Base-by-base conservation (phyloP, 257 asterid genomes). In the Rauvolfia tetraphylla region DNA sequence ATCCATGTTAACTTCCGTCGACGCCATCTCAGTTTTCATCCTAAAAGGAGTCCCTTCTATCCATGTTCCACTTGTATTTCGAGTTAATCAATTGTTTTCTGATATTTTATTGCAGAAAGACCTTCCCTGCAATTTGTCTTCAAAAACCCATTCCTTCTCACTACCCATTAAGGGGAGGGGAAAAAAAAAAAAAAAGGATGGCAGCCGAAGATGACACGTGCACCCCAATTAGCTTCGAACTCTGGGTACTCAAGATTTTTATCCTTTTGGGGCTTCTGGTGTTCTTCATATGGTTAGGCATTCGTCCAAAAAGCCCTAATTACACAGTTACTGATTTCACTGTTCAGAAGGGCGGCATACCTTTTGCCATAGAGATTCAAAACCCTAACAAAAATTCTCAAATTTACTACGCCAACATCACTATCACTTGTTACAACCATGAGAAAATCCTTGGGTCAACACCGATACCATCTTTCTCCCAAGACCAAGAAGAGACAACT, bases 331-430 rank as follows among this genome's bases (percentile, higher is more conserved):
- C 78, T 27, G 20, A 39, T 4, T 73, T 79, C 75, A 51, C 74
- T 38, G 41, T 79, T 22, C 69, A 79, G 18, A 73, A 38, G 0
- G 69, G 78, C n/a, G 51, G 33, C 22, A 73, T 79, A 10, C 6
- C 42, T 17, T 65, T 25, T 1, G 73, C 41, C 7, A 1, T 79
- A 13, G 82, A 79, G 23, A 10, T 72, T 9, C 10, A 49, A 29
- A 79, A 79, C 34, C 74, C 78, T 31, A 79, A 79, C 78, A 79
- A 73, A 34, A 74, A 73, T 34, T 79, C 82, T 20, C 49, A 53
- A 8, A 41, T 39, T 53, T 65, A 38, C 70, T 73, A 17, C 29
- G 41, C 34, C 68, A 12, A 73, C 15, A 23, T 42, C 71, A 36
- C 4, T 78, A 31, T 79, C 78, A 73, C 71, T 18, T 65, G 54